Base-by-base conservation (phyloP, 148 eudicot genomes). In the Rhododendron vialii region DNA sequence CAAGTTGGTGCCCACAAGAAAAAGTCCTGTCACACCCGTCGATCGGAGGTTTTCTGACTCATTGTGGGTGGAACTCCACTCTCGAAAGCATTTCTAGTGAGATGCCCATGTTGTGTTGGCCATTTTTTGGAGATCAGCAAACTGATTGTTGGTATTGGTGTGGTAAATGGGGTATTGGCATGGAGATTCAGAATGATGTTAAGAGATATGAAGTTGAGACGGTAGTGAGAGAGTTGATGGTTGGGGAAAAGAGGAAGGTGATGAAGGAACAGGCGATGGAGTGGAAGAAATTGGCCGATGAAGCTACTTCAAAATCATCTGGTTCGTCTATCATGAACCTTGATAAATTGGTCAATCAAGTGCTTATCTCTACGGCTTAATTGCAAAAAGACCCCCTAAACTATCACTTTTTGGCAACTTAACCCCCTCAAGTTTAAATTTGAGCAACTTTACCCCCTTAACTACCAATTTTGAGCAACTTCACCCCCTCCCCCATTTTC, bases 41-140 rank as follows among this genome's bases (percentile, higher is more conserved):
- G 0, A 33, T 82, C 0, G 87, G 83, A 1, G 89, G 80, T 7
- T 84, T 88, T 18, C 24, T 88, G 9, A 90, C 91, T 0, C 91
- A 90, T 28, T 51, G 87, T n/a, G 89, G 91, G 7, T 90, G 91
- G 88, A 90, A 90, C 55, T 90, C 91, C 18, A 88, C 76, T 4
- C 47, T 90, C 0, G 91, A 90, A 61, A 87, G 87, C 10, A 77
- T 88, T 2, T 38, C 81, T 20, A 13, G 83, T 4, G 90, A 89
- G 3, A 75, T 85, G 84, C 80, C 84, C 0, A 63, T 80, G 81
- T 4, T 83, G 2, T 79, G 85, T 24, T 86, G 89, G 79, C 89
- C 89, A 3, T 88, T 73, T 8, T 85, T 69, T 22, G 80, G 71
- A 24, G 89, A 84, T 36, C 86, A 73, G n/a, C 83, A 30, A 61